phyloP scores from a whole-genome alignment of 164 flowering plant species.

The Warburgia ugandensis region DNA sequence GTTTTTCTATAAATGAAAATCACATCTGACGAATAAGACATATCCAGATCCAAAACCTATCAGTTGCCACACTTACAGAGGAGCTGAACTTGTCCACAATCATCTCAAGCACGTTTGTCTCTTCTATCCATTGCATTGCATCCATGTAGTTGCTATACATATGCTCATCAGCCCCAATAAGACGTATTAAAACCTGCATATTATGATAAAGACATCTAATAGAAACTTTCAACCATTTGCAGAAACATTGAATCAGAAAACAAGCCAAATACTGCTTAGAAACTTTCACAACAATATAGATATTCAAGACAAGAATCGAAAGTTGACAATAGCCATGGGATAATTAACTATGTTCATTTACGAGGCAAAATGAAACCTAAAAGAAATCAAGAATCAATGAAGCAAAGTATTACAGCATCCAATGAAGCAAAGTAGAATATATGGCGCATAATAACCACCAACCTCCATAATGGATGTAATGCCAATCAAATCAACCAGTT shows the following conservation, averaged over 20 bases:
- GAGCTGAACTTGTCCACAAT: constrained; percentile 88
- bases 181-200: constrained; percentile 76
- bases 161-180: constrained; percentile 87
- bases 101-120: constrained; percentile 83
- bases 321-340: no score
- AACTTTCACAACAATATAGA: background rate
- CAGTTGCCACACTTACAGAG: constrained; percentile 44
- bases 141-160: constrained; percentile 56
- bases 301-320: no score
- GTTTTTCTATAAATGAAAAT: no score
- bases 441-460: constrained; percentile 13
- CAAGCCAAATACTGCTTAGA: background rate
- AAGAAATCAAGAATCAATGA: background rate
- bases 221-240: no score
- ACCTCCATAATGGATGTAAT: constrained; percentile 98
- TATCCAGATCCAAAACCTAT: background rate
- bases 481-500: constrained; percentile 87
- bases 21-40: no score
- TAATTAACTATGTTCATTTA: no score
- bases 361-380: no score
- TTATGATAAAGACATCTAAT: no score
- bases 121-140: constrained; percentile 80
- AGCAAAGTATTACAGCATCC: background rate
- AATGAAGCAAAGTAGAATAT: background rate
- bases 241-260: no score